A percentile compares a stretch with the other conserved stretches of the same genome.
phyloP scores from a whole-genome alignment of 129 eudicot species.

The Deinandra increscens region DNA sequence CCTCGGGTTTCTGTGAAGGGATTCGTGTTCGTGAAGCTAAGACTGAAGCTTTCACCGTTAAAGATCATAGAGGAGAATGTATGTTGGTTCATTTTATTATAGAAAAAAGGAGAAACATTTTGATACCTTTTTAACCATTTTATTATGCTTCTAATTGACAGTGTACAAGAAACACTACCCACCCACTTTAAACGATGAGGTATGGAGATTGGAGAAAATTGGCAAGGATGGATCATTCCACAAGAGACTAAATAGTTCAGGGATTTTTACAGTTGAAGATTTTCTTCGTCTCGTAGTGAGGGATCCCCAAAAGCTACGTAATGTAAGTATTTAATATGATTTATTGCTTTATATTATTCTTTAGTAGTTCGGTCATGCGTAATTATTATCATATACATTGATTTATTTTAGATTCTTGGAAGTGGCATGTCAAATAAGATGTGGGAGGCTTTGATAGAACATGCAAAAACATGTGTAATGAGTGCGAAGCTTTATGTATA shows the following conservation, averaged over 20 bases:
- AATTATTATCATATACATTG: not conserved
- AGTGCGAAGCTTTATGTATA: constrained; percentile 83
- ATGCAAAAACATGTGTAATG: constrained; percentile 78
- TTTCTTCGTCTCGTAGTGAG: constrained; percentile 74
- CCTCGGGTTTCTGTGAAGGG: constrained; percentile 76
- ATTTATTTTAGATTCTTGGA: constrained; percentile 61
- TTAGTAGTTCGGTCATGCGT: not conserved
- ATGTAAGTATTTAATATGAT: constrained; percentile 44
- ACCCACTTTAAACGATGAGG: constrained; percentile 79
- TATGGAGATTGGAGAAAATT: constrained; percentile 94
- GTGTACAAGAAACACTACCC: constrained; percentile 96
- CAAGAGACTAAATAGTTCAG: constrained; percentile 66
- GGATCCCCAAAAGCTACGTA: constrained; percentile 61
- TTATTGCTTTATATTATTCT: not conserved
- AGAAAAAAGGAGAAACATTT: not conserved
- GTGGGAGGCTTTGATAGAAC: constrained; percentile 93
- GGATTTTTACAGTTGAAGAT: constrained; percentile 74
- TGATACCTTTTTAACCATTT: not conserved
- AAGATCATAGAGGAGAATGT: constrained; percentile 97
- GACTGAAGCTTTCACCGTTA: constrained; percentile 86
- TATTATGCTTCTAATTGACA: constrained; percentile 23
- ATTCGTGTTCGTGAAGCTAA: constrained; percentile 82
- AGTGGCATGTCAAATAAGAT: constrained; percentile 97
- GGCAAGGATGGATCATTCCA: constrained; percentile 96
- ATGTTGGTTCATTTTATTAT: constrained; percentile 23